Evolutionary conservation across 202 grass and related monocot species (phyloP).

Genomic region (Carex arenaria): DNA sequence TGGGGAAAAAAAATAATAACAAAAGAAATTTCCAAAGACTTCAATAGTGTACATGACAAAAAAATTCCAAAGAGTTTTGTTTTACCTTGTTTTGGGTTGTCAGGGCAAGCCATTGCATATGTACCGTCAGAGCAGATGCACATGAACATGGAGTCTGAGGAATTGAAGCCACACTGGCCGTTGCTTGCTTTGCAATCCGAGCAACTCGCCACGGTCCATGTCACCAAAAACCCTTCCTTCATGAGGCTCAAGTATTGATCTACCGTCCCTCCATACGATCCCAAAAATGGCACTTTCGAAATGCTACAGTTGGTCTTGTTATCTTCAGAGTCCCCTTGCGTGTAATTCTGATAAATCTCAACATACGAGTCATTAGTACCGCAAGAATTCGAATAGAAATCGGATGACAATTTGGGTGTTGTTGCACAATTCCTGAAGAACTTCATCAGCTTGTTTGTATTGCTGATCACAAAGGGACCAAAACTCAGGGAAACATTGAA

Average conservation of each 20-base stretch:
- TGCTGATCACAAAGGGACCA: slow-evolving; percentile 9
- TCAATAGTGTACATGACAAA: too few relatives aligned
- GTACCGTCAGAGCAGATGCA: slow-evolving; percentile 30
- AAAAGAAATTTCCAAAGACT: too few relatives aligned
- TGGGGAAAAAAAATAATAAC: too few relatives aligned
- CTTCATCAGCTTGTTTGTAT: slow-evolving; percentile 26
- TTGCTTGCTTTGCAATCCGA: slow-evolving; percentile 18
- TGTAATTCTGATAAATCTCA: neutral
- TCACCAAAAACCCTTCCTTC: slow-evolving; percentile 18
- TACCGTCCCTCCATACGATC: neutral
- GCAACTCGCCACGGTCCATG: slow-evolving; percentile 20
- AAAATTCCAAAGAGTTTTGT: neutral
- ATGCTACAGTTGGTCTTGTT: slow-evolving; percentile 11
- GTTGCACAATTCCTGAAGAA: slow-evolving; percentile 35
- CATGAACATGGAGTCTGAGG: neutral
- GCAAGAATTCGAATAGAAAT: neutral
- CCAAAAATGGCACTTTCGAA: slow-evolving; percentile 22
- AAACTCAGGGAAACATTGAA: slow-evolving; percentile 18
- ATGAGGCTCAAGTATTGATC: neutral
- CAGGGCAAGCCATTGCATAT: neutral
- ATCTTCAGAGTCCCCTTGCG: neutral
- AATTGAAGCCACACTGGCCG: slow-evolving; percentile 26
- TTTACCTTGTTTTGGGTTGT: neutral
- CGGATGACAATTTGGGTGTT: neutral
- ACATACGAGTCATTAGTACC: neutral